These are phyloP conservation scores for Bruguiera gymnorhiza DNA, from an alignment of 345 rosid genomes.

Conservation along the genomic window DNA sequence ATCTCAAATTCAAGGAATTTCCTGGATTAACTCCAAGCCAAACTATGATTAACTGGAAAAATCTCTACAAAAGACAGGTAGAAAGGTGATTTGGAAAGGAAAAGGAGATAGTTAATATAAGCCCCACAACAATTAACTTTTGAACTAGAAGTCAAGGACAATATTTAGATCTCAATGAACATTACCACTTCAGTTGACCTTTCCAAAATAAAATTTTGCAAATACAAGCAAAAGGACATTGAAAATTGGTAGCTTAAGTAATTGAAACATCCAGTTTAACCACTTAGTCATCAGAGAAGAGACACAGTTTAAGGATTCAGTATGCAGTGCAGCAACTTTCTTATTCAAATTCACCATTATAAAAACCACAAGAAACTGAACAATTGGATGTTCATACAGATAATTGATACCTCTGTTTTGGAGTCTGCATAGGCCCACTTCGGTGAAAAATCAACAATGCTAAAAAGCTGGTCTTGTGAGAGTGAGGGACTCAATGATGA, in stretches of 20 bases:
- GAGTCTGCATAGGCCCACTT: slow-evolving; percentile 62
- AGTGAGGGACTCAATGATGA: slow-evolving; percentile 75
- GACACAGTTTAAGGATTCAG: no score
- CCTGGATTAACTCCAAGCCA: neutral
- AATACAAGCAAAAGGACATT: no score
- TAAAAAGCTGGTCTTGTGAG: slow-evolving; percentile 83
- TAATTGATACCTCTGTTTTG: slow-evolving; percentile 59
- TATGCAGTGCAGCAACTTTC: no score
- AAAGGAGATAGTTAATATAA: no score
- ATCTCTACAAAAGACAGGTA: no score
- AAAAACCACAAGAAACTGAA: neutral
- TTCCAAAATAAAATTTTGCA: no score
- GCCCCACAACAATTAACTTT: no score
- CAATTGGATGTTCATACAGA: neutral
- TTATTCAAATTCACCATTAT: neutral
- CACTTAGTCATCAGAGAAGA: neutral
- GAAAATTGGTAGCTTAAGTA: neutral
- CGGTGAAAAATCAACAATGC: slow-evolving; percentile 72
- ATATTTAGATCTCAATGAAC: no score
- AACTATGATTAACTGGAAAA: no score
- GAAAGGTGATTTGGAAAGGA: no score
- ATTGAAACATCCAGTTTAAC: neutral
- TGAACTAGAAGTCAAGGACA: no score
- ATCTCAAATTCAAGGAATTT: neutral
- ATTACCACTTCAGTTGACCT: no score